Evolutionary conservation across 1,139 yeast genomes (phyloP), one percentile per base, ranked within the genome.

Genomic region (Geotrichum phurueaensis): DNA sequence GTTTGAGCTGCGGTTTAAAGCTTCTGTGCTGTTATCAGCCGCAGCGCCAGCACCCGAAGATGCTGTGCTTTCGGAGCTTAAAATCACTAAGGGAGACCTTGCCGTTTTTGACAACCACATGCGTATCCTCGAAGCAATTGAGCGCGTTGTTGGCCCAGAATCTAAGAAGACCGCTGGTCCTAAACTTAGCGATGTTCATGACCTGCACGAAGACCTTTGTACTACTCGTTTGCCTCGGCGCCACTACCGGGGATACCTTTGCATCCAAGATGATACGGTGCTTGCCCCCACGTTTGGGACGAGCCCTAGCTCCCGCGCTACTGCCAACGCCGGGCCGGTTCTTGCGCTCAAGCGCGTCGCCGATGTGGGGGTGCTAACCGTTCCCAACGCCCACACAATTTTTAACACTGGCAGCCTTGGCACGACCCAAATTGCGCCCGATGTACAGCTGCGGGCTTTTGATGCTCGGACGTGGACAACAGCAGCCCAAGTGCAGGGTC

Each of bases 401-500:
- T 53, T 53, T 22, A 53, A 53, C 31, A 53, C 33, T 10, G 56
- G 56, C 25, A 36, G 23, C 3, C 25, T 53, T 15, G 56, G 27
- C 9, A 53, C 43, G 10, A 13, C 12, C n/a, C 25, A 39, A n/a
- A 23, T 53, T 13, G 31, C 36, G 25, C 12, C 13, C 7, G 51
- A 49, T 9, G 1, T 53, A 10, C 47, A 53, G 25, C 31, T 53
- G 3, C 49, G 23, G 31, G 25, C 50, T 4, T 53, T 53, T 43
- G 50, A 53, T 22, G 29, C 10, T 22, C 25, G 33, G 12, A 13
- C 15, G 33, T 53, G 56, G 56, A 36, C 33, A 12, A n/a, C 27
- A 22, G 15, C 55, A 36, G 31, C 18, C 23, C 15, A 36, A 36
- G 48, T 33, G 9, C 20, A 39, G 23, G 25, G 31, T 10, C 31